Base-by-base conservation (phyloP, 768 basidiomycete species). In the Tephrocybe sp. region DNA sequence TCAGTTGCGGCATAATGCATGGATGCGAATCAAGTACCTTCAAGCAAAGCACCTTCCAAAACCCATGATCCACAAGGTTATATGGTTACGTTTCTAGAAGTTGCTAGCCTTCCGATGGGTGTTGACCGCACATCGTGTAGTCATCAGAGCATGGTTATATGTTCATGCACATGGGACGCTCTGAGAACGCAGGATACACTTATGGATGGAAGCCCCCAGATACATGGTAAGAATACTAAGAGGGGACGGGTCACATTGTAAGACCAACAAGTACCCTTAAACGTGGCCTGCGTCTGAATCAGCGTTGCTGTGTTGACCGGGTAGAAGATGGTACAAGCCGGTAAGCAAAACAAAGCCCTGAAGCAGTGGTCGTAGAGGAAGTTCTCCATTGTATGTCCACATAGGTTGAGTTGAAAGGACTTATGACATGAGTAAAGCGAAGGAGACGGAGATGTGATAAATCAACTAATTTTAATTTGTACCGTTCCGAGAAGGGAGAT, bases 371-470 rank as follows among this genome's bases (percentile, higher is more conserved):
- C 8, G n/a, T 20, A 41, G 17, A 17, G 31, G 31, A 17, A 13
- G 4, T 34, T 13, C 17, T 46, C 14, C 4, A 14, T 22, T 35
- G 31, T 31, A 16, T 38, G 35, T 30, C 30, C 17, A 26, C 39
- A 20, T 45, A 30, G 30, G 32, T 40, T 52, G 22, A n/a, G 14
- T 26, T 46, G 19, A 6, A 44, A 19, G 7, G 38, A 16, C 22
- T 45, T 45, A 41, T 39, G n/a, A 51, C 13, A 44, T 23, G 16
- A 19, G 44, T 9, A 11, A 47, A 51, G 61, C 69, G 67, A 66
- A 60, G 63, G 59, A 55, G 42, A 59, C 69, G 67, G 69, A 70
- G 66, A 63, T 68, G 65, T 62, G 64, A 64, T 63, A 68, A 65
- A 64, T 58, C 40, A 52, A 22, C 13, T 26, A 26, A 26, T 26